These are phyloP conservation scores for Malassezia slooffiae DNA, from an alignment of 1,284 basidiomycete genomes.

Conservation along the genomic window DNA sequence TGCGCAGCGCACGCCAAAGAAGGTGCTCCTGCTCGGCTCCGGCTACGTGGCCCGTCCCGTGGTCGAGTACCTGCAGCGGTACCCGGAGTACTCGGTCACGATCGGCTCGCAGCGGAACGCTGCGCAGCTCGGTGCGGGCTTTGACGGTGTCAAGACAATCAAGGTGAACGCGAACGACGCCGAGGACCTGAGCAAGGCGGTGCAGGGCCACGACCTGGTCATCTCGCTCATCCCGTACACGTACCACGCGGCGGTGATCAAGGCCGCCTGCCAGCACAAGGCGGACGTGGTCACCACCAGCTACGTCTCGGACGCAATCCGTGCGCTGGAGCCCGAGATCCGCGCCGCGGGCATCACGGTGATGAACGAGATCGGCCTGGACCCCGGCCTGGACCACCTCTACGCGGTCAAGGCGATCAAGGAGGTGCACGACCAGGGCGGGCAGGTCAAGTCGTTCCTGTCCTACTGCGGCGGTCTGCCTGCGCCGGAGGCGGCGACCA, in stretches of 20 bases:
- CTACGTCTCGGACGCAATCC: conserved; percentile 87
- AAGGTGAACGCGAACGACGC: conserved; percentile 72
- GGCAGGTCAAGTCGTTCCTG: conserved; percentile 79
- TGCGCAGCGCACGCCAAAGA: conserved; percentile 51
- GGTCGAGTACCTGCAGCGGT: conserved; percentile 80
- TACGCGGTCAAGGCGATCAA: conserved; percentile 95
- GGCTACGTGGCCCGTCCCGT: conserved; percentile 90
- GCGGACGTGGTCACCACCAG: conserved; percentile 92
- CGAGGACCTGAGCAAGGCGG: conserved; percentile 63
- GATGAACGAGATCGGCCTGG: conserved; percentile 95
- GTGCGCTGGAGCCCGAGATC: conserved; percentile 69
- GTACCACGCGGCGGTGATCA: conserved; percentile 79
- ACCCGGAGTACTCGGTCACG: conserved; percentile 72
- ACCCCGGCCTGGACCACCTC: conserved; percentile 91
- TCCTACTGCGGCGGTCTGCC: conserved; percentile 96
- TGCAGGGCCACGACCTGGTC: conserved; percentile 81
- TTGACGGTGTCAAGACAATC: conserved; percentile 58
- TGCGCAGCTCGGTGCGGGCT: conserved; percentile 60
- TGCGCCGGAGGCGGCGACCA: conserved; percentile 76
- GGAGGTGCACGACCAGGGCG: conserved; percentile 84
- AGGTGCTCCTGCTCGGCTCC: conserved; percentile 81
- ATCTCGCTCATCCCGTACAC: conserved; percentile 96
- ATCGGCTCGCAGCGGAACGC: conserved; percentile 52
- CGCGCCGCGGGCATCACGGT: conserved; percentile 85
- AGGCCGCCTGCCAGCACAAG: conserved; percentile 87